Conservation (phyloP, 148 eudicot species). For the Talinum fruticosum region DNA sequence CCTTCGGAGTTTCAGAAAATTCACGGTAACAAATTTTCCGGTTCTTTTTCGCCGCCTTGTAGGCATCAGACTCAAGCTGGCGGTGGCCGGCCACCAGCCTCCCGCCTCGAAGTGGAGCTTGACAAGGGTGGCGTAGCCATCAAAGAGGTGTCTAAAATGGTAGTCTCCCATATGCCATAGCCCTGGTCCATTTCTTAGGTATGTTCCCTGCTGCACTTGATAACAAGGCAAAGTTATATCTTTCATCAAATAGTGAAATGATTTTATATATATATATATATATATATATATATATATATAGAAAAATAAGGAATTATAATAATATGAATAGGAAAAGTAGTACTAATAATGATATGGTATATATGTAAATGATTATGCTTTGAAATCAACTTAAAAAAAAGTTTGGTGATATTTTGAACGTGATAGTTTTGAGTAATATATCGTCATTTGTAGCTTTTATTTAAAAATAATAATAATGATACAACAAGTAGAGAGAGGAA, state of each 20-base stretch:
- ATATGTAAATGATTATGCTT: background rate
- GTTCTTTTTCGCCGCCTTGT: conserved; percentile 56
- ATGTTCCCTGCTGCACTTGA: conserved; percentile 48
- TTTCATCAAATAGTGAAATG: too few species aligned
- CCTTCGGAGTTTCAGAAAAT: conserved; percentile 81
- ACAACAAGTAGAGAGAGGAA: background rate
- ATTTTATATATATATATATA: too few species aligned
- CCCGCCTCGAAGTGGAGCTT: conserved; percentile 71
- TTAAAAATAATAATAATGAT: background rate
- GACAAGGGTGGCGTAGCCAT: conserved; percentile 94
- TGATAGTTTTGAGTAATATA: background rate
- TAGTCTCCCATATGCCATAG: conserved; percentile 87
- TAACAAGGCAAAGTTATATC: background rate
- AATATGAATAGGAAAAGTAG: background rate
- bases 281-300: background rate
- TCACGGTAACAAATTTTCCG: conserved; percentile 76
- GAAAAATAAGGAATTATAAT: background rate
- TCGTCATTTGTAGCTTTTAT: background rate
- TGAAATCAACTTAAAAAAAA: background rate
- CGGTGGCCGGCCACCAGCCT: conserved; percentile 64
- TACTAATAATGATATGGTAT: background rate
- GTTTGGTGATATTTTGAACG: background rate
- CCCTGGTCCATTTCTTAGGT: conserved; percentile 95
- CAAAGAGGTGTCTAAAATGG: conserved; percentile 90
- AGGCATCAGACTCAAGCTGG: conserved; percentile 87